These are phyloP conservation scores for Suillus decipiens DNA, from an alignment of 768 basidiomycete genomes.

Conservation along the genomic window DNA sequence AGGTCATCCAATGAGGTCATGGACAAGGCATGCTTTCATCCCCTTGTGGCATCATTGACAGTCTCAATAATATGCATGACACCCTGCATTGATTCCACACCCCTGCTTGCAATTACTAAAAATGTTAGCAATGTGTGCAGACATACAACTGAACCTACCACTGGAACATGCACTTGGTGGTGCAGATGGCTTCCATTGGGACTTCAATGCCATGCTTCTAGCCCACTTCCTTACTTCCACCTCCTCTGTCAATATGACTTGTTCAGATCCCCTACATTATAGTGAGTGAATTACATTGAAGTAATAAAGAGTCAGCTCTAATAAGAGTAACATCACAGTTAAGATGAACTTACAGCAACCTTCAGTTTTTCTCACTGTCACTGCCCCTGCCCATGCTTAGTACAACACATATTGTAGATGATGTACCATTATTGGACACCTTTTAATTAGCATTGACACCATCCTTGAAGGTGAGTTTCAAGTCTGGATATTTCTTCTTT, in stretches of 20 bases:
- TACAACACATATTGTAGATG: background rate
- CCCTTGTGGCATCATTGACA: background rate
- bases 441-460: background rate
- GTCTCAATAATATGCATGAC: background rate
- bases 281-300: background rate
- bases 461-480: background rate
- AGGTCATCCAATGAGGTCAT: background rate
- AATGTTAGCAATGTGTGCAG: background rate
- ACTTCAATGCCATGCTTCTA: background rate
- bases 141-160: background rate
- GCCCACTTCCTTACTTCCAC: background rate
- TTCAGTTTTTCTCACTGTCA: background rate
- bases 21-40: background rate
- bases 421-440: background rate
- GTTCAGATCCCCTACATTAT: background rate
- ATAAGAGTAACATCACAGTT: background rate
- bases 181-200: background rate
- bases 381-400: background rate
- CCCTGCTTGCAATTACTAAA: background rate
- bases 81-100: background rate
- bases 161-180: background rate
- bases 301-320: conserved; percentile 2
- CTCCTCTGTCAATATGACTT: background rate
- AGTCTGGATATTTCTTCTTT: background rate
- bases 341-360: background rate